Conservation (phyloP, 2,329 filamentous ascomycete species). For the Sporothrix curviconia region DNA sequence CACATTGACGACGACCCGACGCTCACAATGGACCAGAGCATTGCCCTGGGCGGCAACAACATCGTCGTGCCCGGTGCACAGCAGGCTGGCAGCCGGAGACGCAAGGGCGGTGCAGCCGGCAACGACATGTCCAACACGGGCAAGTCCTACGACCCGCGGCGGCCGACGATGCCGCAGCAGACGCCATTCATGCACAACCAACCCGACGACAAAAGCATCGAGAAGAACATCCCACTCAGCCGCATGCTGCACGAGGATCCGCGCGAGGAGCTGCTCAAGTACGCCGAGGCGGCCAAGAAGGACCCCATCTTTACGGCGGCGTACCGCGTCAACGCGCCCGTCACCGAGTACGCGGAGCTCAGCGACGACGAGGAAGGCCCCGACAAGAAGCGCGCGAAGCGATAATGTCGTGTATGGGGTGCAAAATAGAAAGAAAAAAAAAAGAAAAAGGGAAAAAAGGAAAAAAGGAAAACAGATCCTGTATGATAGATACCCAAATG, state of each 20-base stretch:
- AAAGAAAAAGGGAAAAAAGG: too few relatives aligned
- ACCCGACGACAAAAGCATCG: slow-evolving; percentile 84
- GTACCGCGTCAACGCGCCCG: slow-evolving; percentile 86
- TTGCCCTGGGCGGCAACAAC: slow-evolving; percentile 76
- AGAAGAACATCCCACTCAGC: slow-evolving; percentile 80
- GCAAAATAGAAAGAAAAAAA: background rate
- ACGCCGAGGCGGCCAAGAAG: slow-evolving; percentile 85
- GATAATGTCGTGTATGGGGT: slow-evolving; percentile 31
- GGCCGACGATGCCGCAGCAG: slow-evolving; percentile 75
- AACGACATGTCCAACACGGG: slow-evolving; percentile 72
- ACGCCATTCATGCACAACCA: slow-evolving; percentile 89
- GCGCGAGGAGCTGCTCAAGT: slow-evolving; percentile 86
- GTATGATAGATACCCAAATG: too few relatives aligned
- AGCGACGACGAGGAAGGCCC: slow-evolving; percentile 75
- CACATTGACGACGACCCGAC: slow-evolving; percentile 91
- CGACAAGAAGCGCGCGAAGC: slow-evolving; percentile 57
- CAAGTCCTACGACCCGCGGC: slow-evolving; percentile 66
- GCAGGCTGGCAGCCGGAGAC: slow-evolving; percentile 38
- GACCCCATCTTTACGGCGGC: slow-evolving; percentile 93
- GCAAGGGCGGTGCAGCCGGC: slow-evolving; percentile 57
- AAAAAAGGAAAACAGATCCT: too few relatives aligned
- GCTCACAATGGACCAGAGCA: slow-evolving; percentile 74
- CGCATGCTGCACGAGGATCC: slow-evolving; percentile 96
- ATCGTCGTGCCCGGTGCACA: slow-evolving; percentile 64
- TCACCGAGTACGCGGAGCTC: slow-evolving; percentile 81